Base-by-base conservation (phyloP, 2,329 filamentous ascomycete species). In the Cladosporium colombiae region DNA sequence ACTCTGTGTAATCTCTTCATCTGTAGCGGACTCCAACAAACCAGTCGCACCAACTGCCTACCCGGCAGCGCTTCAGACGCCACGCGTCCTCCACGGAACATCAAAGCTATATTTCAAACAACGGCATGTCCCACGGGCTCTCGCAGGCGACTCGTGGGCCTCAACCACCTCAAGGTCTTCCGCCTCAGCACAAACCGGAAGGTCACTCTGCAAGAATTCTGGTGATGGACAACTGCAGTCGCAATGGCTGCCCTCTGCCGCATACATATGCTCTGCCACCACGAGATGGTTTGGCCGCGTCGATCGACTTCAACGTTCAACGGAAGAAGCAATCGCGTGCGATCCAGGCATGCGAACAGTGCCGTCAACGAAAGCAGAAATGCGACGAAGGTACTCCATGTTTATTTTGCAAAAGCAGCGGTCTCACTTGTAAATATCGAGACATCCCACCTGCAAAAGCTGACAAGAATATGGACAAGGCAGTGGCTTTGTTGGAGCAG, bases 301-400 rank as follows among this genome's bases (percentile, higher is more conserved):
- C 60, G 57, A 68, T 66, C 62, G 68, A 69, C 37, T 70, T 68
- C 40, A 70, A 69, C 7, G 68, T 69, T 69, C 33, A 69, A 61
- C 74, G 73, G 37, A 71, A 71, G 64, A 77, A 76, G 65, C 74
- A 75, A 58, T 75, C 76, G 74, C 75, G 75, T 56, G 75, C 75
- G 18, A 74, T 73, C 33, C 75, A 96, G 89, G 95, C 95, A 40
- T 99, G 95, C 78, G 92, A 96, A 74, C 91, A 90, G 77, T 97
- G 92, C 78, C 88, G 93, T 66, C 86, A 91, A 67, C 85, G 94
- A 44, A 97, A 96, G 78, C 92, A 92, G 18, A 96, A 96, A 79
- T 97, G 93, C 76, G 92, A 96, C 72, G 93, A 97, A 81, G 88
- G 89, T 13, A 88, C 90, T 70, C 93, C 91, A 72, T 94, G 92